Evolutionary conservation across 257 asterid species (phyloP), one percentile per base, ranked within the genome.

Genomic region (Primulina tabacum): DNA sequence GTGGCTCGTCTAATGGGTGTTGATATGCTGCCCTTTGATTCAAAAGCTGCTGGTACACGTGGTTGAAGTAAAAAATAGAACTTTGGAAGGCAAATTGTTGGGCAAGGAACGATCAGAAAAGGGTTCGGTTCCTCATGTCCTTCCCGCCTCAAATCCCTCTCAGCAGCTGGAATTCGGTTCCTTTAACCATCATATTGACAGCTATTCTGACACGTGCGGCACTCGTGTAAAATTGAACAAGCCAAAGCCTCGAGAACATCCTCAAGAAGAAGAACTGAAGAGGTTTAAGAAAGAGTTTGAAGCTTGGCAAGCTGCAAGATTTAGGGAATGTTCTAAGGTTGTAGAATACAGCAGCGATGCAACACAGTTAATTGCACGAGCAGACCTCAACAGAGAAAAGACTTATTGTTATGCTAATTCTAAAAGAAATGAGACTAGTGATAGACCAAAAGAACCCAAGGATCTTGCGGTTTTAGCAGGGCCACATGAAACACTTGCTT

Each of bases 1-100:
- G 92, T 94, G 77, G 99, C 98, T 68, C 99, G 99, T 74, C 87
- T 94, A 32, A 94, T 94, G 99, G 99, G 99, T 66, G 96, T 94
- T 62, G 99, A 94, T 75, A 75, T 58, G 67, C 71, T 88, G 71
- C 96, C 97, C 47, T 76, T 87, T 58, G 90, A 86, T 76, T 67
- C 88, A 60, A 85, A 80, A 59, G 37, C 89, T 32, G 68, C 63
- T n/a, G 8, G 65, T 75, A 57, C 75, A 69, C 71, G 62, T 47
- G 67, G 63, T 68, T 57, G 82, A 80, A 73, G 73, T 62, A 21
- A 80, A 72, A 68, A 80, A 75, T 62, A 86, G 70, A 69, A 52
- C 43, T 83, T 79, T 66, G n/a, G 53, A 58, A 12, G 75, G 60
- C 74, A 82, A 77, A 65, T 65, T 66, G 69, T 63, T 57, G 65